A percentile compares a stretch with the other conserved stretches of the same genome.
These are phyloP conservation scores for Lasiodiplodia hormozganensis DNA, from an alignment of 2,329 filamentous ascomycete genomes.

Conservation along the genomic window DNA sequence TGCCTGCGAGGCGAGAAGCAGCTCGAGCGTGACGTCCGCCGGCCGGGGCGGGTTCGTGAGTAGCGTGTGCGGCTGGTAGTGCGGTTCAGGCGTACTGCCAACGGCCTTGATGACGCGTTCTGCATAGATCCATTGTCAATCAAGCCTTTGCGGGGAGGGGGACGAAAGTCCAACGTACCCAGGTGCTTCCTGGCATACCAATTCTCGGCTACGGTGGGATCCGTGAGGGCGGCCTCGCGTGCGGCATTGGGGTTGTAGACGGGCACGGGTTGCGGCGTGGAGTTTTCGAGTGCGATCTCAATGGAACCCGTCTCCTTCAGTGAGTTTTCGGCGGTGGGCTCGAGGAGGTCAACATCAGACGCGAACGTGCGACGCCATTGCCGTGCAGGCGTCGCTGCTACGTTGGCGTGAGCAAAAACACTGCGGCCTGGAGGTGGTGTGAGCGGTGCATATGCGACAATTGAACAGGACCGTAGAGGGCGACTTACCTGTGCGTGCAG, in stretches of 20 bases:
- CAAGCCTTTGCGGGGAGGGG: background rate
- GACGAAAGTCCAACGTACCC: conserved; percentile 35
- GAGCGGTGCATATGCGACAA: conserved; percentile 28
- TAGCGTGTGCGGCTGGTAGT: conserved; percentile 71
- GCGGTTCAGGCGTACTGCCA: conserved; percentile 51
- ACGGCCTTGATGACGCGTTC: conserved; percentile 45
- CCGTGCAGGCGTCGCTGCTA: conserved; percentile 28
- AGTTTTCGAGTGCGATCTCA: conserved; percentile 44
- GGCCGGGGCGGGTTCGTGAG: conserved; percentile 76
- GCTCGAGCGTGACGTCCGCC: conserved; percentile 84
- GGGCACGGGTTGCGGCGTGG: conserved; percentile 32
- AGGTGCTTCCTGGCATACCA: conserved; percentile 53
- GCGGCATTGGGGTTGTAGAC: conserved; percentile 35
- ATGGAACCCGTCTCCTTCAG: conserved; percentile 41
- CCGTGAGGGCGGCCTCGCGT: conserved; percentile 32
- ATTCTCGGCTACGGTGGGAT: conserved; percentile 45
- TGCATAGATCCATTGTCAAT: conserved; percentile 31
- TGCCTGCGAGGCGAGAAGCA: conserved; percentile 65
- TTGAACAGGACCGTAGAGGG: background rate
- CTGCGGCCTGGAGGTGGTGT: conserved; percentile 38
- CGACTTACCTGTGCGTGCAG: conserved; percentile 48
- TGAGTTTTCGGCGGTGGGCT: conserved; percentile 41
- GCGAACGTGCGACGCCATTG: conserved; percentile 41
- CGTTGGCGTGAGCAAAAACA: conserved; percentile 40
- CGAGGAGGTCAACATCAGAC: conserved; percentile 42